Percentiles rank a stretch among this genome's conserved stretches.
These are phyloP conservation scores for Hanseniaspora clermontiae DNA, from an alignment of 805 yeast species.

Conservation along the genomic window DNA sequence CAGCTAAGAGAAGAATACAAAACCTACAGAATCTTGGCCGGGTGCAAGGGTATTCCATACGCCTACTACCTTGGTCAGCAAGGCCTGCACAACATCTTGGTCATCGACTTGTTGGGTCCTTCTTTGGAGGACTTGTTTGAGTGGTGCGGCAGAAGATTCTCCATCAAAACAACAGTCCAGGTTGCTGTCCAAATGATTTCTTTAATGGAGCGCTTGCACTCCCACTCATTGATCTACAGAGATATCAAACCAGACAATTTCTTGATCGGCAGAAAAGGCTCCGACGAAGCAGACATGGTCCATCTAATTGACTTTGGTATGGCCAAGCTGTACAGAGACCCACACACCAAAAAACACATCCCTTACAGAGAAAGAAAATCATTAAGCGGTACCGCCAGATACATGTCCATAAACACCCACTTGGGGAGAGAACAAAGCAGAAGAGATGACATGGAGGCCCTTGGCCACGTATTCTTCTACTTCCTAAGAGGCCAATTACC, in stretches of 20 bases:
- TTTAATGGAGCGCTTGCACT: constrained; percentile 75
- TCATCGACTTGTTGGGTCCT: constrained; percentile 90
- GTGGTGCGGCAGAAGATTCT: constrained; percentile 91
- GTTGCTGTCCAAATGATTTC: constrained; percentile 90
- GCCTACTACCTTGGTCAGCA: constrained; percentile 99
- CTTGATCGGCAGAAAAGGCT: constrained; percentile 77
- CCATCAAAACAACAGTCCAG: constrained; percentile 80
- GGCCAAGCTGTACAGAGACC: constrained; percentile 97
- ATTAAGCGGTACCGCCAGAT: constrained; percentile 94
- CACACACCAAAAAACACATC: constrained; percentile 86
- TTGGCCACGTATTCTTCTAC: constrained; percentile 94
- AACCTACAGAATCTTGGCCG: constrained; percentile 78
- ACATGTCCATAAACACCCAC: constrained; percentile 96
- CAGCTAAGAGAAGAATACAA: constrained; percentile 93
- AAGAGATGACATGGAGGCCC: constrained; percentile 89
- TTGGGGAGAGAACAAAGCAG: constrained; percentile 94
- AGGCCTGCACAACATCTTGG: constrained; percentile 88
- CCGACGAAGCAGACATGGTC: constrained; percentile 71
- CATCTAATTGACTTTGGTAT: constrained; percentile 94
- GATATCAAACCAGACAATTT: constrained; percentile 98
- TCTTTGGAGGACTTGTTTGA: constrained; percentile 91
- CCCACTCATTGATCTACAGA: constrained; percentile 80
- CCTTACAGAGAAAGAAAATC: constrained; percentile 95
- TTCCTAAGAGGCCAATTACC: constrained; percentile 89
- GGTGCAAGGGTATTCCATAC: constrained; percentile 76